Percentiles rank a stretch among this genome's conserved stretches.
Conservation (phyloP, 1,284 basidiomycete genomes). For the Cystobasidium sp. region DNA sequence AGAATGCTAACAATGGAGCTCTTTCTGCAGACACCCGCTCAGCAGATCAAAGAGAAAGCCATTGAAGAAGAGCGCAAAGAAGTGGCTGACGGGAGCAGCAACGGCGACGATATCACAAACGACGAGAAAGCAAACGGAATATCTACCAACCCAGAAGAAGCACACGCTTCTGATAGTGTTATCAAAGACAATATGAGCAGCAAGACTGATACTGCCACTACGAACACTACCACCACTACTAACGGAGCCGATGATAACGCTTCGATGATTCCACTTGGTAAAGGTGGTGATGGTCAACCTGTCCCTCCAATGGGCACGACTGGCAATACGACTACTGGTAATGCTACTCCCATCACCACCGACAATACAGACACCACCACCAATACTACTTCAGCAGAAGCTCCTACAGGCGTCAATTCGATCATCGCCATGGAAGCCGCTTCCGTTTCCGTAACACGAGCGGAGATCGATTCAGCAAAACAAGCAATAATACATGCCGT, state of each 20-base stretch:
- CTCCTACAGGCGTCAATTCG: neutral
- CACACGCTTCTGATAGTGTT: slow-evolving; percentile 13
- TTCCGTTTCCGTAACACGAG: slow-evolving; percentile 1
- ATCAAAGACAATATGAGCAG: neutral
- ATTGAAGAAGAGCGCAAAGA: slow-evolving; percentile 18
- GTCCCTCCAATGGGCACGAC: slow-evolving; percentile 4
- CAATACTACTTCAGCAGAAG: neutral
- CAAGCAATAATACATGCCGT: slow-evolving; percentile 26
- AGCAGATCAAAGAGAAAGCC: slow-evolving; percentile 39
- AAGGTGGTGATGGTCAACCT: slow-evolving; percentile 21
- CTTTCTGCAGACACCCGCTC: slow-evolving; percentile 30
- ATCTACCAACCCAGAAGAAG: slow-evolving; percentile 36
- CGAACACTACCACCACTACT: neutral
- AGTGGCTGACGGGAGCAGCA: slow-evolving; percentile 27
- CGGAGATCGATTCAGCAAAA: slow-evolving; percentile 27
- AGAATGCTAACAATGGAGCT: neutral
- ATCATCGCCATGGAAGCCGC: neutral
- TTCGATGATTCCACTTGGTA: slow-evolving; percentile 41
- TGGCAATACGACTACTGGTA: neutral
- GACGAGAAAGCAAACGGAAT: slow-evolving; percentile 14
- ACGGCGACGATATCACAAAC: neutral
- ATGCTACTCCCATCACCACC: neutral
- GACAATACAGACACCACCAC: neutral
- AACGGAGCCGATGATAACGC: slow-evolving; percentile 42
- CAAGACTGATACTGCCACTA: neutral